Evolutionary conservation across 75 land plant species (phyloP).

Genomic region (Picea sitchensis): DNA sequence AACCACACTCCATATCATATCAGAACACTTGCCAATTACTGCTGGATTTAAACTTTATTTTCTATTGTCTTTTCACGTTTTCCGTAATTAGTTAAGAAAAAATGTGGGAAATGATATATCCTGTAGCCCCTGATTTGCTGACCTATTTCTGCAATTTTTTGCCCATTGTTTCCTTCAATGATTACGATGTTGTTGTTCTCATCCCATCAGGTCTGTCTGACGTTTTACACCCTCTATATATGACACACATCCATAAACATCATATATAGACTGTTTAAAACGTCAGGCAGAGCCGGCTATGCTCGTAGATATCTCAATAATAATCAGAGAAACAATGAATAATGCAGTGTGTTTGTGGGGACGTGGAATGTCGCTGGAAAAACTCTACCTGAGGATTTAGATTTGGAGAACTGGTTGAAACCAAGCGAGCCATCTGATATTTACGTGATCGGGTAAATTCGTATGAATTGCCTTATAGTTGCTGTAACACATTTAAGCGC

Average conservation of each 20-base stretch:
- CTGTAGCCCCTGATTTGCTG: not conserved
- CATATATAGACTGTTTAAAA: not conserved
- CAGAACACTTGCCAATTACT: too few species aligned
- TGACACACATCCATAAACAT: not conserved
- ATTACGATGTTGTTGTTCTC: too few species aligned
- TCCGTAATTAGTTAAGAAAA: too few species aligned
- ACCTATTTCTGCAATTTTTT: too few species aligned
- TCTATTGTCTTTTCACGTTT: too few species aligned
- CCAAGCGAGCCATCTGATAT: slow-evolving; percentile 36
- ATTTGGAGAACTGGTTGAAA: slow-evolving; percentile 53
- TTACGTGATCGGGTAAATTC: slow-evolving; percentile 65
- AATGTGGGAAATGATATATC: too few species aligned
- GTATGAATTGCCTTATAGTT: not conserved
- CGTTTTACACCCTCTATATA: not conserved
- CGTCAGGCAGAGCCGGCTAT: not conserved
- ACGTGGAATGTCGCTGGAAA: slow-evolving; percentile 81
- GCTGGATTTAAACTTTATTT: too few species aligned
- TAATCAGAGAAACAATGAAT: not conserved
- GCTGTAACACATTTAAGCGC: too few species aligned
- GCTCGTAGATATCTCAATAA: not conserved
- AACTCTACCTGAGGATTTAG: slow-evolving; percentile 37
- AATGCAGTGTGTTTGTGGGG: slow-evolving; percentile 49
- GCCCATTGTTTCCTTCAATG: too few species aligned
- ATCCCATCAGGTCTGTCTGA: too few species aligned
- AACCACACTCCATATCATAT: too few species aligned